phyloP scores from a whole-genome alignment of 1,284 basidiomycete genomes.

The Trametes hirsuta region DNA sequence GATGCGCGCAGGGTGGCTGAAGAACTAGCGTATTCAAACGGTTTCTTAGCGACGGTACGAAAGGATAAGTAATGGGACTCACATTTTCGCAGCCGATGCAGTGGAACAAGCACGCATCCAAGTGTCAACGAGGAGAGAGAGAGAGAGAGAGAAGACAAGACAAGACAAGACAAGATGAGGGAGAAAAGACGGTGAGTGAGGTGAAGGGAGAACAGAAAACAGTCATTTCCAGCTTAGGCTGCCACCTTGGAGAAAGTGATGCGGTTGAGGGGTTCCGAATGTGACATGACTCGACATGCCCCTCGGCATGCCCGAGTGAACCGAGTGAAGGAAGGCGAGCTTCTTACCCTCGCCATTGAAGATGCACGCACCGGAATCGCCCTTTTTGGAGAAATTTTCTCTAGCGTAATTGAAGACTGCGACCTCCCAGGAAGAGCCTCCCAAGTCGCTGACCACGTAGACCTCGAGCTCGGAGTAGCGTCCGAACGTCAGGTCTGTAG shows the following conservation, averaged over 20 bases:
- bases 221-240: neutral
- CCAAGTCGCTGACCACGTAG: conserved; percentile 16
- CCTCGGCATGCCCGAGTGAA: too few species aligned
- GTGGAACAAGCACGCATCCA: too few species aligned
- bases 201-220: neutral
- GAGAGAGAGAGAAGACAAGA: too few species aligned
- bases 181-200: neutral
- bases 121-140: too few species aligned
- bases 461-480: conserved; percentile 25
- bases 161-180: neutral
- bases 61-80: too few species aligned
- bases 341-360: conserved; percentile 31
- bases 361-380: conserved; percentile 35
- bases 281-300: conserved; percentile 33
- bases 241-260: neutral
- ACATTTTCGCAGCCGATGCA: too few species aligned
- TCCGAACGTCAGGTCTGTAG: conserved; percentile 28
- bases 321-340: conserved; percentile 34
- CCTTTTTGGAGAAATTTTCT: conserved; percentile 28
- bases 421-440: conserved; percentile 25
- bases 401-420: conserved; percentile 23
- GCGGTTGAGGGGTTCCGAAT: conserved; percentile 30
- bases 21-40: too few species aligned
- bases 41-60: too few species aligned
- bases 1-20: too few species aligned